These are phyloP conservation scores for Suillus occidentalis DNA, from an alignment of 768 basidiomycete genomes.

Conservation along the genomic window DNA sequence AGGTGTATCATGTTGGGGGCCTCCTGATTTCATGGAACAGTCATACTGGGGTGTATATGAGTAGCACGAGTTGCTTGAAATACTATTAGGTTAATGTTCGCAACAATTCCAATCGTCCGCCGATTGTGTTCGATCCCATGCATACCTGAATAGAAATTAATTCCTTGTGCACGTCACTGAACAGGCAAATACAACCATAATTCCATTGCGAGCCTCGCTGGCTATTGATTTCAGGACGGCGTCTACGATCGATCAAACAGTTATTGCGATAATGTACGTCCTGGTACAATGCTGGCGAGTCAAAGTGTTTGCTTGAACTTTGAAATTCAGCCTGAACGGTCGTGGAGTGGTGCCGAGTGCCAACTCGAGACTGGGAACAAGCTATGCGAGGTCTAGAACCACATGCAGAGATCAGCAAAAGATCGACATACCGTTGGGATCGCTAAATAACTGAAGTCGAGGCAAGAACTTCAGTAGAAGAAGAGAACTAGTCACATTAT, in stretches of 20 bases:
- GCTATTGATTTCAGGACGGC: neutral
- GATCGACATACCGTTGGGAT: neutral
- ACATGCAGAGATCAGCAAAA: neutral
- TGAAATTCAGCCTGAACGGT: neutral
- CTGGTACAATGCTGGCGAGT: too few species aligned
- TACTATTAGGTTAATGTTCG: constrained; percentile 41
- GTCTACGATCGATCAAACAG: neutral
- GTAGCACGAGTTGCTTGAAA: constrained; percentile 51
- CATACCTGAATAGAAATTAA: neutral
- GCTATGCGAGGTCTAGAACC: neutral
- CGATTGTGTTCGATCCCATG: too few species aligned
- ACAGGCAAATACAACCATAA: neutral
- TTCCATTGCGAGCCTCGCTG: neutral
- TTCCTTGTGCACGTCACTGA: neutral
- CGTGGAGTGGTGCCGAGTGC: neutral
- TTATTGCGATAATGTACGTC: neutral
- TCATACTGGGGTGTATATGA: neutral
- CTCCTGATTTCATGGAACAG: constrained; percentile 1
- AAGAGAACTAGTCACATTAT: neutral
- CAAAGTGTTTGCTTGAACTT: neutral
- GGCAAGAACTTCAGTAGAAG: neutral
- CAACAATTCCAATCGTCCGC: constrained; percentile 12
- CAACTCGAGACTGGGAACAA: neutral
- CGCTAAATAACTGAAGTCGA: neutral
- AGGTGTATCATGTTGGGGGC: constrained; percentile 50